Evolutionary conservation across 2,329 filamentous ascomycete species (phyloP).

Genomic region (Aphanocladium album): DNA sequence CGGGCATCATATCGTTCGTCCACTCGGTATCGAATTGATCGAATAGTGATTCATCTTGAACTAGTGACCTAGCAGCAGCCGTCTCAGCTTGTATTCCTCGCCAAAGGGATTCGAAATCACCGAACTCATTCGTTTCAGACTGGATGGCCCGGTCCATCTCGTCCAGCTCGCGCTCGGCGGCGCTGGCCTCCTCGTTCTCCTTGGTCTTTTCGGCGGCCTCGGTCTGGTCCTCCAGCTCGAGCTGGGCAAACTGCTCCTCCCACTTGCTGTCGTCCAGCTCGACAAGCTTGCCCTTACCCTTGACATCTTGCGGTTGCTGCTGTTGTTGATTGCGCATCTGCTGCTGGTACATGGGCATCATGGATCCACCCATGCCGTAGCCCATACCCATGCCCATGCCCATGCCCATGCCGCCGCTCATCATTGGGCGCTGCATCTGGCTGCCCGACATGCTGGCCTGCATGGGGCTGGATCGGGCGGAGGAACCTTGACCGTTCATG

Average conservation of each 20-base stretch:
- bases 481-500: constrained; percentile 55
- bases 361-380: constrained; percentile 38
- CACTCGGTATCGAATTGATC: constrained; percentile 72
- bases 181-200: constrained; percentile 55
- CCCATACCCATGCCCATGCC: constrained; percentile 50
- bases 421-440: constrained; percentile 54
- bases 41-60: constrained; percentile 57
- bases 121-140: constrained; percentile 70
- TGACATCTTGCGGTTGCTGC: constrained; percentile 42
- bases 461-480: constrained; percentile 54
- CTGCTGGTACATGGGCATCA: constrained; percentile 47
- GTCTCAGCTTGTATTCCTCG: constrained; percentile 74
- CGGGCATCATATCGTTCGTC: constrained; percentile 54
- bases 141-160: constrained; percentile 68
- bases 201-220: constrained; percentile 52
- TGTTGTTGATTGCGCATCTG: constrained; percentile 41
- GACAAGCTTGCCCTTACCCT: constrained; percentile 88
- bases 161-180: constrained; percentile 82
- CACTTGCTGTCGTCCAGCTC: constrained; percentile 91
- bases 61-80: constrained; percentile 64
- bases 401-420: constrained; percentile 50
- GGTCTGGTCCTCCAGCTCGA: constrained; percentile 63
- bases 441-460: constrained; percentile 45
- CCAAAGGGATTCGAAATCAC: constrained; percentile 89
- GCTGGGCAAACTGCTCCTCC: constrained; percentile 92